A percentile compares a stretch with the other conserved stretches of the same genome.
Evolutionary conservation across 805 yeast genomes (phyloP).

Genomic region (Yarrowia deformans): DNA sequence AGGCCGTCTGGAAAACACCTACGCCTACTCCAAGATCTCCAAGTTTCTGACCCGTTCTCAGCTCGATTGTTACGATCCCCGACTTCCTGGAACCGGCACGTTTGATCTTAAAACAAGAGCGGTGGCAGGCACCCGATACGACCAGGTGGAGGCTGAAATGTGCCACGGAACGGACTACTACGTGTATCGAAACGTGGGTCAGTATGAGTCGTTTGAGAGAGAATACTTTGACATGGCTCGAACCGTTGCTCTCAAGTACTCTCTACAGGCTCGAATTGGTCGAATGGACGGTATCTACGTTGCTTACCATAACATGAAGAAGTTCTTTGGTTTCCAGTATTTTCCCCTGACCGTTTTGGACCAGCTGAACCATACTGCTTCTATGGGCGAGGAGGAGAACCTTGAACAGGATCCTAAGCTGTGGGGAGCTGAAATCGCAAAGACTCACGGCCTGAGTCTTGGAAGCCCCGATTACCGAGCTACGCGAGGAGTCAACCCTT

Average conservation of each 20-base stretch:
- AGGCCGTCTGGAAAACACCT: constrained; percentile 49
- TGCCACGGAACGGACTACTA: constrained; percentile 73
- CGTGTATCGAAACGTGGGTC: constrained; percentile 66
- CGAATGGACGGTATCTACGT: constrained; percentile 96
- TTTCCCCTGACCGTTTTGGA: constrained; percentile 79
- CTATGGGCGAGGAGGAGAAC: background rate
- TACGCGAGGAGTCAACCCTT: background rate
- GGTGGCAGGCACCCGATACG: constrained; percentile 83
- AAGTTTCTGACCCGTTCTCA: constrained; percentile 86
- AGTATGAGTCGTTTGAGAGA: constrained; percentile 79
- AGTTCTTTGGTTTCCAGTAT: constrained; percentile 90
- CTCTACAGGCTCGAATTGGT: constrained; percentile 92
- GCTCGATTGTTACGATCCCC: constrained; percentile 77
- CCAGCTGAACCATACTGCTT: constrained; percentile 56
- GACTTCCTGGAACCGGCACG: constrained; percentile 88
- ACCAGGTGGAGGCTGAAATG: constrained; percentile 51
- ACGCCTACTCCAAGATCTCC: constrained; percentile 76
- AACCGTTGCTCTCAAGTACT: constrained; percentile 81
- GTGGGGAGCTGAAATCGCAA: background rate
- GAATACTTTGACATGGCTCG: constrained; percentile 79
- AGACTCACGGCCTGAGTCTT: background rate
- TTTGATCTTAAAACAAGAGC: constrained; percentile 95
- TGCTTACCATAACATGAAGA: constrained; percentile 84
- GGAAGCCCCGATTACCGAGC: background rate
- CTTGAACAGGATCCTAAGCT: constrained; percentile 16